These are phyloP conservation scores for Saccharomycopsis fermentans DNA, from an alignment of 805 yeast species.

Conservation along the genomic window DNA sequence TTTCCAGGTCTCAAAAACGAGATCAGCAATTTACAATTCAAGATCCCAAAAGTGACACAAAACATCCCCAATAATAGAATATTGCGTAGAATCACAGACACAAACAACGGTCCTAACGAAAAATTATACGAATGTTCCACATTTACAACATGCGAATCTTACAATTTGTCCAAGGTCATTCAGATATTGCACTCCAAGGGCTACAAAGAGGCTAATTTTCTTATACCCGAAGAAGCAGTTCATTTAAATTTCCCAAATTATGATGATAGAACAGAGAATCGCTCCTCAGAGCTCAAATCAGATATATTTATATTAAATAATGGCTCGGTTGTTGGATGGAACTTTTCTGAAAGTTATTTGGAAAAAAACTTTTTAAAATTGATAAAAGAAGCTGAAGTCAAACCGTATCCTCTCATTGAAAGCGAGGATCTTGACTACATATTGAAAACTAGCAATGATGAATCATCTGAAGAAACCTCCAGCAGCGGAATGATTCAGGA, in stretches of 20 bases:
- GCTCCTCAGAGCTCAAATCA: not conserved
- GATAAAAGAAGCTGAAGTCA: slow-evolving; percentile 38
- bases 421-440: slow-evolving; percentile 83
- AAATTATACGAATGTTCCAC: slow-evolving; percentile 39
- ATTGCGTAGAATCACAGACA: not conserved
- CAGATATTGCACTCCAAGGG: slow-evolving; percentile 30
- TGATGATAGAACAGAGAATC: not conserved
- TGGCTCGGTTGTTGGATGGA: slow-evolving; percentile 84
- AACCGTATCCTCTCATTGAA: slow-evolving; percentile 43
- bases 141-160: slow-evolving; percentile 62
- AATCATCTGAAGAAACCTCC: not conserved
- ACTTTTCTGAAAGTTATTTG: slow-evolving; percentile 48
- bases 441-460: slow-evolving; percentile 26
- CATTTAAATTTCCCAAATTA: slow-evolving; percentile 28
- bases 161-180: slow-evolving; percentile 43
- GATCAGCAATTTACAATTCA: not conserved
- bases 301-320: slow-evolving; percentile 63
- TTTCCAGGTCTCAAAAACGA: not conserved
- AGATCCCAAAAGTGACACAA: not conserved
- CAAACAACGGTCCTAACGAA: not conserved
- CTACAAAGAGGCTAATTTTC: slow-evolving; percentile 26
- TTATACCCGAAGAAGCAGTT: slow-evolving; percentile 64
- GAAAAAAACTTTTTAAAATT: slow-evolving; percentile 40
- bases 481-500: slow-evolving; percentile 44
- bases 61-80: slow-evolving; percentile 4